Evolutionary conservation across 495 filamentous ascomycete species (phyloP).

Genomic region (Viridothelium virens): DNA sequence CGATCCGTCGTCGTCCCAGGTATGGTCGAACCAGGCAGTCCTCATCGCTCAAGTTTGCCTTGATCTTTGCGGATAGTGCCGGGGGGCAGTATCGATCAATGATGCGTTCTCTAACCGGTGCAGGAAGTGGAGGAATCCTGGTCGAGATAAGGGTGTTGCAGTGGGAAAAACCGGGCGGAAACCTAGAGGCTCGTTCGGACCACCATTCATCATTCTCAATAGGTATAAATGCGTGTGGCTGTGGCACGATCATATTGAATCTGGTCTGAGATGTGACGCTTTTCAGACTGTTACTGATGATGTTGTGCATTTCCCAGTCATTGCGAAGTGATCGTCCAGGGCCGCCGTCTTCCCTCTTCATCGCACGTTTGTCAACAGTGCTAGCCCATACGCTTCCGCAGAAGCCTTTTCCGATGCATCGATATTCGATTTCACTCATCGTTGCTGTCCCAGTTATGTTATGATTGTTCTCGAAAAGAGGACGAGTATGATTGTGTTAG

Average conservation of each 20-base stretch:
- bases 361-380: conserved; percentile 4
- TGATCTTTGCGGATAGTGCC: conserved; percentile 11
- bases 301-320: conserved; percentile 21
- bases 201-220: conserved; percentile 18
- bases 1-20: conserved; percentile 19
- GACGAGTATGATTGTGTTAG: too few species aligned
- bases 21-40: conserved; percentile 28
- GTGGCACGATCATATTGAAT: not conserved
- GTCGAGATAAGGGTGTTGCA: conserved; percentile 20
- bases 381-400: conserved; percentile 25
- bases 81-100: conserved; percentile 24
- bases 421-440: not conserved
- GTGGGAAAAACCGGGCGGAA: conserved; percentile 15
- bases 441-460: too few species aligned
- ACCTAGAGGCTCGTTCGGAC: not conserved
- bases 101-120: conserved; percentile 15
- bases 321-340: conserved; percentile 22
- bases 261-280: not conserved
- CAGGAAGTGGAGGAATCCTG: conserved; percentile 21
- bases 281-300: conserved; percentile 12
- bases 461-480: too few species aligned
- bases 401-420: conserved; percentile 23
- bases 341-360: conserved; percentile 24
- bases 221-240: conserved; percentile 12
- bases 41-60: conserved; percentile 17